Evolutionary conservation across 2,329 filamentous ascomycete species (phyloP), one percentile per base, ranked within the genome.

Genomic region (Nemania serpens): DNA sequence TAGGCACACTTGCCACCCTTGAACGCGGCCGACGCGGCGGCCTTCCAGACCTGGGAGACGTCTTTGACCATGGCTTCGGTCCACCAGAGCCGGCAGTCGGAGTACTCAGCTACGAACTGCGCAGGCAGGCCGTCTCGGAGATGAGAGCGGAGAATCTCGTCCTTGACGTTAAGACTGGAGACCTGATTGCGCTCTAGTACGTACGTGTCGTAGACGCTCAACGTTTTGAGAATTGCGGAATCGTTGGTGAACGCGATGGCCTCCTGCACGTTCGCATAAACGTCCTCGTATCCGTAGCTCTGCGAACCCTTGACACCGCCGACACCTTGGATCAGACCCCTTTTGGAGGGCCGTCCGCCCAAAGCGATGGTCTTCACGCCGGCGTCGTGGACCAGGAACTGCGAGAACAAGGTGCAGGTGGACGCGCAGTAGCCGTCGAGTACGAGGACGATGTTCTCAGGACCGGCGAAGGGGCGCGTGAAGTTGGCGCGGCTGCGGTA

Each of bases 401-500:
- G 82, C 11, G 79, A 78, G 62, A 85, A 84, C 3, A 85, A 75
- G 3, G 82, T 80, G 73, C 85, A 88, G 2, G 84, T 83, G 0
- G 83, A 86, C 20, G 81, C 81, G 70, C 85, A 88, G 66, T 81
- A 79, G 36, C 84, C 84, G 67, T 87, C 85, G 53, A 82, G 81
- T n/a, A 87, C 76, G 17, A 88, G 73, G 42, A 87, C 76, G 46
- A 88, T 81, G 69, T 88, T 81, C 59, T 87, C 82, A 2, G 84
- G 72, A 1, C 70, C 75, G 1, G 75, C 77, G 69, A 88, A 88
- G 1, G 84, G 84, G 64, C 79, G 75, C 0, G 79, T 76, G 45
- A 81, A 76, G 67, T 82, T 80, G 17, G 75, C 69, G 13, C 78
- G 77, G 64, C 76, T 77, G 50, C 78, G 74, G 68, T 84, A 84